Percentiles rank a stretch among this genome's conserved stretches.
These are phyloP conservation scores for Phytophthora pisi DNA, from an alignment of 352 stramenopile species.

Conservation along the genomic window DNA sequence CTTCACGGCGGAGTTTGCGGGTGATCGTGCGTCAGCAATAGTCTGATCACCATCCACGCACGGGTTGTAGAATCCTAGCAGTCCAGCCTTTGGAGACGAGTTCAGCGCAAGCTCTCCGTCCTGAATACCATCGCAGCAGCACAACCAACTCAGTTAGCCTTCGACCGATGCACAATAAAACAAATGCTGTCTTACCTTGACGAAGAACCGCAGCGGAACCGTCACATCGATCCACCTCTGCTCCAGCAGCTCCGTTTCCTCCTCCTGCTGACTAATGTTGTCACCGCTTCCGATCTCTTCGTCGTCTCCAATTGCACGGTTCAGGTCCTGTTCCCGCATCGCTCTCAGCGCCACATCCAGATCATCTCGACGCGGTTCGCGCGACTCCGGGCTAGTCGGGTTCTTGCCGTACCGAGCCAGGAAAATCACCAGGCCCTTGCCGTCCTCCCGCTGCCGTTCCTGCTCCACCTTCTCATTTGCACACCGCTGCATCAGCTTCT, in stretches of 20 bases:
- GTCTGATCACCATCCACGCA: constrained; percentile 57
- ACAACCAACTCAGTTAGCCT: constrained; percentile 7
- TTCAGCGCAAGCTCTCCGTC: constrained; percentile 61
- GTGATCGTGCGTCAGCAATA: constrained; percentile 39
- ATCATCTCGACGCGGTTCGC: constrained; percentile 29
- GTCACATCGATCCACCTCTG: constrained; percentile 81
- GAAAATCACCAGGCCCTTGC: constrained; percentile 72
- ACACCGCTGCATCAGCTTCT: constrained; percentile 72
- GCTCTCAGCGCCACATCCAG: constrained; percentile 23
- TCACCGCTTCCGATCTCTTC: constrained; percentile 22
- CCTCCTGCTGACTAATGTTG: constrained; percentile 22
- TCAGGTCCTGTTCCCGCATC: constrained; percentile 28
- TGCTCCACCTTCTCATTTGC: constrained; percentile 65
- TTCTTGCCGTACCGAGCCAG: constrained; percentile 79
- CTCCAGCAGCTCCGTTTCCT: constrained; percentile 33
- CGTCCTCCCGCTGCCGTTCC: constrained; percentile 48
- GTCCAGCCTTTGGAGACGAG: constrained; percentile 62
- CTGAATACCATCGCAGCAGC: constrained; percentile 27
- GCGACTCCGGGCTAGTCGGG: constrained; percentile 60
- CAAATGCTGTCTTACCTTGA: constrained; percentile 41
- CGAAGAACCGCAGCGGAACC: constrained; percentile 82
- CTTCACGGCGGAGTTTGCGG: constrained; percentile 22
- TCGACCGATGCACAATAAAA: too few species aligned
- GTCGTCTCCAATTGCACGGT: constrained; percentile 29
- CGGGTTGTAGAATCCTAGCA: constrained; percentile 87